A percentile compares a stretch with the other conserved stretches of the same genome.
Conservation (phyloP, 805 yeast genomes). For the Kuraishia molischiana region DNA sequence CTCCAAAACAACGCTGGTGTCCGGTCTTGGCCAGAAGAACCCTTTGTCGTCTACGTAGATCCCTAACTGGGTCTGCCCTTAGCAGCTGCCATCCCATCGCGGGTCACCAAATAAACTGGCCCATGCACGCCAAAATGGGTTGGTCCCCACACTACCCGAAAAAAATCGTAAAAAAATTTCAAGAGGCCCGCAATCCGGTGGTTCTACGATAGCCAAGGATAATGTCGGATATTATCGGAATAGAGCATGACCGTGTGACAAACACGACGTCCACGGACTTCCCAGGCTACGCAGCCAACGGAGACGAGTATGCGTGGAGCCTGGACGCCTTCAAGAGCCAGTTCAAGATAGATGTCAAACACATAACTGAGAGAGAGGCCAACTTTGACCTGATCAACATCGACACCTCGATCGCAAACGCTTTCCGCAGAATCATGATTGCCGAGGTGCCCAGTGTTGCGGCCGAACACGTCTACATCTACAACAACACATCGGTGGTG, state of each 20-base stretch:
- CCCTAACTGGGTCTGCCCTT: too few relatives aligned
- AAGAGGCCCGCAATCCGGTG: too few relatives aligned
- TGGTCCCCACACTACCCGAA: too few relatives aligned
- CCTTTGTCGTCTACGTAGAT: too few relatives aligned
- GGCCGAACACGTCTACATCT: conserved; percentile 81
- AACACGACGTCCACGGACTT: conserved; percentile 85
- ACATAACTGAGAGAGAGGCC: conserved; percentile 57
- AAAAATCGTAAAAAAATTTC: too few relatives aligned
- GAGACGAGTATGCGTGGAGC: conserved; percentile 69
- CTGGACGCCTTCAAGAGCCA: conserved; percentile 64
- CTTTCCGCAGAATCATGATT: conserved; percentile 94
- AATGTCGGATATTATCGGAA: conserved; percentile 60
- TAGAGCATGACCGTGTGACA: conserved; percentile 85
- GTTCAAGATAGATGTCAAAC: conserved; percentile 58
- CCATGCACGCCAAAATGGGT: too few relatives aligned
- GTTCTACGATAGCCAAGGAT: too few relatives aligned
- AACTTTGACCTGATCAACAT: conserved; percentile 81
- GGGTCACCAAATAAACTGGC: too few relatives aligned
- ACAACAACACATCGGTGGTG: conserved; percentile 92
- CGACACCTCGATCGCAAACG: conserved; percentile 92
- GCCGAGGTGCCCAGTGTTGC: conserved; percentile 96
- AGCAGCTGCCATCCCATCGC: too few relatives aligned
- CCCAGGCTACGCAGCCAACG: conserved; percentile 64
- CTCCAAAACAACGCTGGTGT: too few relatives aligned
- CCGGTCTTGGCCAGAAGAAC: too few relatives aligned